phyloP scores from a whole-genome alignment of 2,329 filamentous ascomycete genomes.

The Penicillium vulpinum region DNA sequence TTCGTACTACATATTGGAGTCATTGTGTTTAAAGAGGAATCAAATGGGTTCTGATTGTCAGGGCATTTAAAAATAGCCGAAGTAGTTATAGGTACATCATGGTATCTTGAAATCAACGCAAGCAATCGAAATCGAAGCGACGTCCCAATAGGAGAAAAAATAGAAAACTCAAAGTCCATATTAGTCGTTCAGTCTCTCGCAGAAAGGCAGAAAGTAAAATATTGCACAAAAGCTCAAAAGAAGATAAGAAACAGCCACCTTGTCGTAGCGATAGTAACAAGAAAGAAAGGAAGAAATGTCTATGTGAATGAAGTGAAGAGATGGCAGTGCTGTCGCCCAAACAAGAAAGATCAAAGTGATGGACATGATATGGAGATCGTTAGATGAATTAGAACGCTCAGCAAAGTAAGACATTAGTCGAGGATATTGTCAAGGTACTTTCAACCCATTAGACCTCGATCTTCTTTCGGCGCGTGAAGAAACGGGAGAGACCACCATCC shows the following conservation, averaged over 20 bases:
- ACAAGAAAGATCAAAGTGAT: slow-evolving; percentile 21
- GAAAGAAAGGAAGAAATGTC: slow-evolving; percentile 8
- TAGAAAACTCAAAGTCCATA: slow-evolving; percentile 15
- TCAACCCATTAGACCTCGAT: slow-evolving; percentile 22
- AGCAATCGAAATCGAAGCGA: slow-evolving; percentile 9
- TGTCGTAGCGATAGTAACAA: slow-evolving; percentile 15
- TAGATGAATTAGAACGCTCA: slow-evolving; percentile 25
- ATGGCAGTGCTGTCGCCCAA: slow-evolving; percentile 8
- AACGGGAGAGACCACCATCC: slow-evolving; percentile 34
- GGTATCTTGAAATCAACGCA: slow-evolving; percentile 27
- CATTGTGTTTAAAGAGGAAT: background rate
- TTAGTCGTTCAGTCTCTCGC: slow-evolving; percentile 17
- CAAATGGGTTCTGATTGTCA: slow-evolving; percentile 11
- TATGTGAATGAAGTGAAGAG: slow-evolving; percentile 12
- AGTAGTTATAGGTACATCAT: slow-evolving; percentile 22
- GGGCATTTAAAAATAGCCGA: slow-evolving; percentile 17
- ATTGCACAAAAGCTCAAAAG: slow-evolving; percentile 7
- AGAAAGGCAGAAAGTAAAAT: slow-evolving; percentile 7
- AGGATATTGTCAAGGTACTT: slow-evolving; percentile 5
- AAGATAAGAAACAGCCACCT: slow-evolving; percentile 16
- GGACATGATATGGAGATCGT: slow-evolving; percentile 27
- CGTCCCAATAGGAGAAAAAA: slow-evolving; percentile 11
- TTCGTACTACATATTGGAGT: background rate
- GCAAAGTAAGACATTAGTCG: slow-evolving; percentile 20
- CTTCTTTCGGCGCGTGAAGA: slow-evolving; percentile 38